Base-by-base conservation (phyloP, 2,329 filamentous ascomycete genomes). In the Paracoccidioides brasiliensis region DNA sequence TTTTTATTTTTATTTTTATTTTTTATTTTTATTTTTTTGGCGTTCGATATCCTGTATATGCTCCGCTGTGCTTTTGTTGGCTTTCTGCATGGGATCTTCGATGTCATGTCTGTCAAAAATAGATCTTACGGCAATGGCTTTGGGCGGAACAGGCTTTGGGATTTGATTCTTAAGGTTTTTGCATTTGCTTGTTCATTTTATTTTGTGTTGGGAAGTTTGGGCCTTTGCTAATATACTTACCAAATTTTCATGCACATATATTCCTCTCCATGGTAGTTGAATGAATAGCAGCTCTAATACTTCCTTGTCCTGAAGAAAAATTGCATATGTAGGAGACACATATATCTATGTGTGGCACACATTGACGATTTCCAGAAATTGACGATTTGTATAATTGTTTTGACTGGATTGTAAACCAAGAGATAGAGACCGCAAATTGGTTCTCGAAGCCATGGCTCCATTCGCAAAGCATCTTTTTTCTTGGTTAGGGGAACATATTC, bases 381-480 rank as follows among this genome's bases (percentile, higher is more conserved):
- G 22, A 22, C 22, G 22, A 22, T 22, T 22, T 22, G 22, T 22
- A 22, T 22, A 22, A 22, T 22, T 22, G 2, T 22, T 22, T 22
- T 22, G 22, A 22, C 22, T 22, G 22, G 22, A 22, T 22, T 22
- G 22, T 22, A 22, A 22, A 22, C 22, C 22, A 22, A 22, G 22
- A 22, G 22, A 22, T 22, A 22, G 22, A 22, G 22, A 22, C 22
- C 22, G 22, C 22, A 22, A 22, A 22, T 22, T 22, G 22, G 22
- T 22, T 22, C 22, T 22, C 80, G 63, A 83, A 84, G 40, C 80
- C 82, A 65, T 89, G 80, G 68, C 93, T 87, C 22, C 22, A 22
- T 22, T 22, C 22, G 22, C 22, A 22, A 22, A 22, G 22, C 22
- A 22, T 22, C 22, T 22, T 22, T 22, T 22, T 2, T 22, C 2